Evolutionary conservation across 768 basidiomycete genomes (phyloP).

Genomic region (Gymnopilus dilepis): DNA sequence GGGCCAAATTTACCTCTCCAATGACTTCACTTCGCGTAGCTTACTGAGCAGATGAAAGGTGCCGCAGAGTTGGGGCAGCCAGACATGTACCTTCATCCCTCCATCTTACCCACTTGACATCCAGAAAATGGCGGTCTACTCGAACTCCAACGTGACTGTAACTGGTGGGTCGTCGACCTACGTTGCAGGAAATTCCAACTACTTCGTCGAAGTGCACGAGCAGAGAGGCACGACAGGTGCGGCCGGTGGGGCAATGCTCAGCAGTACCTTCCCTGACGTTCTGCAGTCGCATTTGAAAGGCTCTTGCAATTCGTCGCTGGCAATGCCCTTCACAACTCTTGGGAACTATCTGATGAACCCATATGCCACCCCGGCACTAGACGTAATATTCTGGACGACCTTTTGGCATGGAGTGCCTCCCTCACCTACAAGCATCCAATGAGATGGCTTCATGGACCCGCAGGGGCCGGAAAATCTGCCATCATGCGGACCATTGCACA

Average conservation of each 20-base stretch:
- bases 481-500: constrained; percentile 2
- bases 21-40: no score
- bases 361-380: constrained; percentile 22
- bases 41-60: no score
- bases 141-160: background rate
- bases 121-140: constrained; percentile 16
- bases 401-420: constrained; percentile 2
- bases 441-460: constrained; percentile 12
- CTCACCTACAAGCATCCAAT: background rate
- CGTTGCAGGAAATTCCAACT: background rate
- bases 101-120: no score
- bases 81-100: no score
- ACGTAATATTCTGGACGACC: background rate
- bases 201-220: background rate
- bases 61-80: no score
- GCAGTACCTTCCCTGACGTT: background rate
- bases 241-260: background rate
- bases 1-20: no score
- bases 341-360: constrained; percentile 18
- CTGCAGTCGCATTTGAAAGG: background rate
- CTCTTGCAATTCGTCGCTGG: background rate
- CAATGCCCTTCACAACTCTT: constrained; percentile 19
- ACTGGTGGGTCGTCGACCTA: background rate
- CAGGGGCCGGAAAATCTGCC: constrained; percentile 12
- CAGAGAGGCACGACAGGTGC: background rate